Evolutionary conservation across 257 asterid species (phyloP), one percentile per base, ranked within the genome.

Genomic region (Verbascum thapsus): DNA sequence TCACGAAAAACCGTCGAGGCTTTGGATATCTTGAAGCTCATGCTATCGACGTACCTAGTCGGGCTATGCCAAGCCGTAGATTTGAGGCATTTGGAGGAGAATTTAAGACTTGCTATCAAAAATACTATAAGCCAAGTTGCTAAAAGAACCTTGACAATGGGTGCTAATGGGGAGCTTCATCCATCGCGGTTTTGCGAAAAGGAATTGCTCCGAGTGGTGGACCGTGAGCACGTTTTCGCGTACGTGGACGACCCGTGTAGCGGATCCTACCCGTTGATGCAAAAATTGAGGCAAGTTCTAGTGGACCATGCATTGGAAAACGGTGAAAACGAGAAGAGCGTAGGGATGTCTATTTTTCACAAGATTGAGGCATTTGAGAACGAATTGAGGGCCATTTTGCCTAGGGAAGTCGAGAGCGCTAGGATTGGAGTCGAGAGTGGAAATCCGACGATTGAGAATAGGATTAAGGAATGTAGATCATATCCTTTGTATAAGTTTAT

Each of bases 21-120:
- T 2, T 40, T 80, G 40, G 88, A 83, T 23, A 80, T 83, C 0
- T 32, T 83, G 62, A 80, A 80, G 48, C 80, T 83, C 35, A 80
- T 83, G 86, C 77, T 75, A 0, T 72, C 85, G 1, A 80, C 86
- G 0, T 83, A 37, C 63, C 37, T 83, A 2, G 49, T 77, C 8
- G 88, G 82, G 1, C 58, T 83, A 0, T 83, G 88, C 69, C 88
- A 82, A 12, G 83, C 88, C 2, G 17, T 79, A 11, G 88, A 82
- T 42, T 69, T 82, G 39, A 41, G 88, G 56, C 85, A 79, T 39
- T 38, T 82, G 64, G 88, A 82, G 70, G 88, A 79, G 70, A 83
- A 79, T 26, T 67, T 83, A 4, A 61, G 81, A 2, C 59, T 62
- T 6, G 73, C 88, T 0, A 85, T 83, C 10, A 83, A 83, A 74